These are phyloP conservation scores for Lomentospora prolificans DNA, from an alignment of 2,329 filamentous ascomycete genomes.

Conservation along the genomic window DNA sequence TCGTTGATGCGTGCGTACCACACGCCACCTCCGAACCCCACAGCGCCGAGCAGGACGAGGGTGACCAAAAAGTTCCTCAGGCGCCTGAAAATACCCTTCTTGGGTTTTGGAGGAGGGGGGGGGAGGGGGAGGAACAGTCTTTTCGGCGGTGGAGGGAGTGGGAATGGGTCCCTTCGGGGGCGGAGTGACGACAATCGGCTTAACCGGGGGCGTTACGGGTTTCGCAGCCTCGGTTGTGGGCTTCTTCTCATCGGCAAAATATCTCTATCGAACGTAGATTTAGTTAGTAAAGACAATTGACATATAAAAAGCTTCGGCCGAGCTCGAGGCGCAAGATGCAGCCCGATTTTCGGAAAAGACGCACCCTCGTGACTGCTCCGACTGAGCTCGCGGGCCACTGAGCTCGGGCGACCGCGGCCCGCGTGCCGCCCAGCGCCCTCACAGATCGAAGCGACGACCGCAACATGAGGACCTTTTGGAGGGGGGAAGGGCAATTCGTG, in stretches of 20 bases:
- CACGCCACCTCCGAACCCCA: conserved; percentile 79
- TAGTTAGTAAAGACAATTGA: conserved; percentile 14
- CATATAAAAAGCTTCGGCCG: conserved; percentile 14
- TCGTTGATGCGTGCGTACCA: conserved; percentile 91
- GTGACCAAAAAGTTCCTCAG: conserved; percentile 71
- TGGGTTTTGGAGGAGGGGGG: conserved; percentile 31
- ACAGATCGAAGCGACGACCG: conserved; percentile 58
- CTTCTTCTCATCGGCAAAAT: conserved; percentile 46
- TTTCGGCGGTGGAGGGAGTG: conserved; percentile 14
- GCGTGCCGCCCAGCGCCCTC: conserved; percentile 47
- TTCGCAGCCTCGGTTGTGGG: conserved; percentile 36
- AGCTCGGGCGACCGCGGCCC: conserved; percentile 36
- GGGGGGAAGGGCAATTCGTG: neutral
- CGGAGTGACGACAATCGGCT: conserved; percentile 22
- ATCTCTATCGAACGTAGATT: conserved; percentile 45
- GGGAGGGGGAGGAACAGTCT: conserved; percentile 23
- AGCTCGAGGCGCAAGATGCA: conserved; percentile 9
- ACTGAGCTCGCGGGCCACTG: conserved; percentile 45
- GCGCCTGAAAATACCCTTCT: conserved; percentile 60
- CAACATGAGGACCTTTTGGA: conserved; percentile 51
- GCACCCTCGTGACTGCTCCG: conserved; percentile 18
- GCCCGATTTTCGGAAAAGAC: conserved; percentile 6
- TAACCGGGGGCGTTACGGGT: conserved; percentile 23
- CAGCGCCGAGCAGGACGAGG: conserved; percentile 62
- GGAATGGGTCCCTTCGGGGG: conserved; percentile 19